Evolutionary conservation across 345 rosid species (phyloP), one percentile per base, ranked within the genome.

Genomic region (Combretum micranthum): DNA sequence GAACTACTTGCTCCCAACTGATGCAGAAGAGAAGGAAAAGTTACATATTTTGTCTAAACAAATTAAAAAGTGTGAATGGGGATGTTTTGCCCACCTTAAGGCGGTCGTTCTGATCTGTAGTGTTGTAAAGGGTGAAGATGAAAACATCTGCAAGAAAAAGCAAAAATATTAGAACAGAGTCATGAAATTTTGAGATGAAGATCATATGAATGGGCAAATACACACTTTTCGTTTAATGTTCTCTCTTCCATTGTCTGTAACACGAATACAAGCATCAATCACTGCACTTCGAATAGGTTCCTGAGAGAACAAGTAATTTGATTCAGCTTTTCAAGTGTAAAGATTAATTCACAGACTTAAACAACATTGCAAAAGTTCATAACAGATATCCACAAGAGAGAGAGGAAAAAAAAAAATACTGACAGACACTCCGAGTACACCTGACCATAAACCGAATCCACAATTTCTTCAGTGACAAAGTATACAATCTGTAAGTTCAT

Each of bases 1-100:
- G 99, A 72, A 78, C 99, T 85, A 59, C 77, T 79, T 49, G 99
- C 96, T 60, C 99, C 99, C 74, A 89, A 71, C 99, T 93, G 53
- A 39, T 42, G 25, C 19, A 15, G 55, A 17, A 25, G 22, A 21
- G 20, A 6, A 15, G 44, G 57, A 26, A 60, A 9, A 3, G 39
- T 32, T 32, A 32, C 39, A 32, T 32, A 32, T 32, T 32, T 32
- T 4, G 10, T 32, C 39, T 7, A 32, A 32, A 44, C 5, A 58
- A 63, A 50, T 15, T 7, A 13, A 19, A 42, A 15, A 8, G 15
- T 20, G 19, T 13, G 25, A 15, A 43, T 21, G 56, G 5, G 45
- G 44, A 47, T 47, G 44, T 42, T 42, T 16, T 13, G 21, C 46
- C 17, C 51, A 87, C 97, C 96, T 93, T 93, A 64, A 89, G 85